Evolutionary conservation across 129 eudicot species (phyloP), one percentile per base, ranked within the genome.

Genomic region (Daucus carota): DNA sequence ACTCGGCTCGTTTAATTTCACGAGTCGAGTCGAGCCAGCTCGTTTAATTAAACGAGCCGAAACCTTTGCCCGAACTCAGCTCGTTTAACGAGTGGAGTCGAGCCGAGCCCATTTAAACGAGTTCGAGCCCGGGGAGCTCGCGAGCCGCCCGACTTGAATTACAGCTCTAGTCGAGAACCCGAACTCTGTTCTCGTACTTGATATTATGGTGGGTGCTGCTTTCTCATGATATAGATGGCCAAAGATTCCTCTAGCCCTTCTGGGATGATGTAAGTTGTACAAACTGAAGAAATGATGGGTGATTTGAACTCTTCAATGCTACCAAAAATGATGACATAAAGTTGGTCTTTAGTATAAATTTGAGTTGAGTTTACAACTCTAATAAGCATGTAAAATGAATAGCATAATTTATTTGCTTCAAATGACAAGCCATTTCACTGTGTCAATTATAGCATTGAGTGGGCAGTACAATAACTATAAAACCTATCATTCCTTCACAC

Each of bases 241-340:
- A 52, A 40, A 81, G 84, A 81, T 81, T 81, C 81, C 78, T n/a
- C n/a, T n/a, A n/a, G n/a, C n/a, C n/a, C n/a, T 20, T 48, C 59
- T 33, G 26, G 69, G 83, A 46, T 78, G 74, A 70, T 44, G 69
- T 66, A 78, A 77, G 73, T 47, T 78, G 75, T 68, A 76, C 43
- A 68, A 77, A 77, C 47, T 45, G 50, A 77, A 70, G 80, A 70
- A 81, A 75, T 78, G 78, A 84, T 78, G 85, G 65, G 28, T 78
- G 74, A 83, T 63, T 62, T 66, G 72, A 70, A 74, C 31, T 79
- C 67, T 54, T 38, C 33, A 29, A 8, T 54, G 28, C 52, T 75
- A 47, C 57, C 76, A 66, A n/a, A 34, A 59, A 72, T 34, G 69
- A 52, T 43, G 76, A 70, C 81, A 54, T 50, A 70, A 54, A 78